Base-by-base conservation (phyloP, 208 protist species). In the Trichomonas tenax region DNA sequence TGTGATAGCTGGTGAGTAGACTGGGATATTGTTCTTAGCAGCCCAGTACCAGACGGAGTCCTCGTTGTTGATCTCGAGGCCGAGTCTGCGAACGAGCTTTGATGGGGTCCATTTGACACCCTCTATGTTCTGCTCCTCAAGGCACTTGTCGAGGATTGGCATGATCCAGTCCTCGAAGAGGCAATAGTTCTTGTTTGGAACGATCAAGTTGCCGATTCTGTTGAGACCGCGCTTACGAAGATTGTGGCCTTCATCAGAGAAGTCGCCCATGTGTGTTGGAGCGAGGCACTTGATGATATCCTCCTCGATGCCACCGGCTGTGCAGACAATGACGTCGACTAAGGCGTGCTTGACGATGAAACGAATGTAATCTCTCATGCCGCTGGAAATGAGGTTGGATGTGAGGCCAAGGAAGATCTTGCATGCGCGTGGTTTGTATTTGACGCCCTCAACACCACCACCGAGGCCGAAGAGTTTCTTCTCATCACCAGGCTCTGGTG, bases 131-230 rank as follows among this genome's bases (percentile, higher is more conserved):
- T 99, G 99, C 84, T 98, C 97, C 45, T 98, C 97, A 40, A 99
- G 97, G 97, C 97, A 93, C 58, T 97, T 72, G 96, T 98, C 98
- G 6, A 99, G 97, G 51, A 99, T 98, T 17, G 99, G 99, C 96
- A 98, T 99, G 40, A 99, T 98, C 98, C 99, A 99, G 96, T 99
- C 98, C 97, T 99, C 99, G 97, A 99, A 99, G 95, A 97, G 97
- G 96, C 98, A 99, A 97, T 99, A 99, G 97, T 99, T 99, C 90
- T 99, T 98, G 97, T 99, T 99, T 10, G 99, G 99, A 10, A 99
- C 98, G 21, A 99, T 97, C 26, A 99, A 97, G 97, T 99, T 99
- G 46, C 99, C 99, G 88, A 99, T 99, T 82, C 99, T 89, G 38
- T 40, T 89, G 11, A 96, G 49, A 23, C 96, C 96, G 17, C 90